Evolutionary conservation across 257 asterid species (phyloP).

Genomic region (Penstemon barbatus): DNA sequence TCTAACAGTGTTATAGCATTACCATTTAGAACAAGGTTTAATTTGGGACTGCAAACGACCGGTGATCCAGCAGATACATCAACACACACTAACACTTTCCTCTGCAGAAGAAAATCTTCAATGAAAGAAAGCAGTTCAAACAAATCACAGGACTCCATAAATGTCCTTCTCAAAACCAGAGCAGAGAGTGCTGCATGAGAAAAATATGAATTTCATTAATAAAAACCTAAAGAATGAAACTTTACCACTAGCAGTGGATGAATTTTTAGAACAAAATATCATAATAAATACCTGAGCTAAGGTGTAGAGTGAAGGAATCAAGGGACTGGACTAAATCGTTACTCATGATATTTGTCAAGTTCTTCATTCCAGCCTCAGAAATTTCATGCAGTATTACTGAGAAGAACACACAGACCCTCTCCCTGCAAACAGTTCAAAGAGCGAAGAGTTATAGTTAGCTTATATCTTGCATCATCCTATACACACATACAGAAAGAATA

Average conservation of each 20-base stretch:
- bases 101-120: conserved; percentile 67
- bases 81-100: conserved; percentile 46
- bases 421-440: conserved; percentile 55
- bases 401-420: conserved; percentile 64
- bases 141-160: conserved; percentile 55
- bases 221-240: not conserved
- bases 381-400: conserved; percentile 57
- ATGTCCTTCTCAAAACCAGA: conserved; percentile 44
- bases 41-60: conserved; percentile 33
- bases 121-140: conserved; percentile 53
- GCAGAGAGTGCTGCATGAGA: conserved; percentile 61
- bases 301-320: conserved; percentile 41
- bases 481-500: not conserved
- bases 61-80: conserved; percentile 38
- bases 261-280: conserved; percentile 11
- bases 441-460: conserved; percentile 24
- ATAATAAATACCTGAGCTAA: conserved; percentile 51
- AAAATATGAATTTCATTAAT: conserved; percentile 13
- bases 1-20: conserved; percentile 38
- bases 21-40: conserved; percentile 43
- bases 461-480: conserved; percentile 9
- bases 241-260: not conserved
- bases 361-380: conserved; percentile 42
- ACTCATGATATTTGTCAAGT: conserved; percentile 31
- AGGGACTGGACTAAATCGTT: conserved; percentile 40